Conservation (phyloP, 1,284 basidiomycete genomes). For the Kwoniella shivajii region DNA sequence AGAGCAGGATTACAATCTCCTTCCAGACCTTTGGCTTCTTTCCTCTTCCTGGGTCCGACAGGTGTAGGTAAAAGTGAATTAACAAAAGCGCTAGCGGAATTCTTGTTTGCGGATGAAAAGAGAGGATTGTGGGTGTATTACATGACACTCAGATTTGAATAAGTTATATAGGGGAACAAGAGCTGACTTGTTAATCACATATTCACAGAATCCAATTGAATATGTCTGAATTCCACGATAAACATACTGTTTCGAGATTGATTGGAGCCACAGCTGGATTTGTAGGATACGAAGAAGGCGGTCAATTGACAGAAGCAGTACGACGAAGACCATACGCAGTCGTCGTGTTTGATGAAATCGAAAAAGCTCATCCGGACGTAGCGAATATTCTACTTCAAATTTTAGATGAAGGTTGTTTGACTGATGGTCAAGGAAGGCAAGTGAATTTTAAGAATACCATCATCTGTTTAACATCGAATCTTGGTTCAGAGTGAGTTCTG, state of each 20-base stretch:
- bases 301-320: conserved; percentile 85
- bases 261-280: conserved; percentile 92
- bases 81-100: conserved; percentile 79
- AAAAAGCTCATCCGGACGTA: conserved; percentile 89
- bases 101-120: conserved; percentile 85
- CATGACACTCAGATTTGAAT: neutral
- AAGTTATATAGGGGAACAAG: too few relatives aligned
- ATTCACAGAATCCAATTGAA: conserved; percentile 75
- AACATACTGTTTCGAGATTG: conserved; percentile 84
- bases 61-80: conserved; percentile 77
- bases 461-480: conserved; percentile 91
- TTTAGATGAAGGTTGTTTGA: conserved; percentile 85
- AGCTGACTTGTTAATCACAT: neutral
- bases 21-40: conserved; percentile 84
- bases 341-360: conserved; percentile 71
- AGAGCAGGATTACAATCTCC: conserved; percentile 85
- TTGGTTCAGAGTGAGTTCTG: conserved; percentile 62
- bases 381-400: conserved; percentile 90
- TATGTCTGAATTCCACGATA: conserved; percentile 90
- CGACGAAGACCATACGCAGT: conserved; percentile 65
- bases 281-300: conserved; percentile 83
- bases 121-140: conserved; percentile 66
- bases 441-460: conserved; percentile 71
- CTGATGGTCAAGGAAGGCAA: conserved; percentile 60
- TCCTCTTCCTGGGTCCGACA: conserved; percentile 86